Conservation (phyloP, 192 early-diverging fungal species). For the Coemansia sp. region DNA sequence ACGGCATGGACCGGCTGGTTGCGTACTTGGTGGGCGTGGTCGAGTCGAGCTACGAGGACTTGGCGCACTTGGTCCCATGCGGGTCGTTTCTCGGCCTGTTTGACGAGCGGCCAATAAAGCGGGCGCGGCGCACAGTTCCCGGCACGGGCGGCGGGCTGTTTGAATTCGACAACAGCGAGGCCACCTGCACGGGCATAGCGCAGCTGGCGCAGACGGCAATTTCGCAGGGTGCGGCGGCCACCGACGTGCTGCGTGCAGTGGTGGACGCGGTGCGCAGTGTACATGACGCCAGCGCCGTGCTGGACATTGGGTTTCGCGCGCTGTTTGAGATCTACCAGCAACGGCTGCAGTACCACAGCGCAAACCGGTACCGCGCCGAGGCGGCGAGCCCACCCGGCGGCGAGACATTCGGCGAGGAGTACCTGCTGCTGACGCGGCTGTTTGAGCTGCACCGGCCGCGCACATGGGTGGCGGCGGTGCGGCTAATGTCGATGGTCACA, state of each 20-base stretch:
- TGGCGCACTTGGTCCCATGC: slow-evolving; percentile 44
- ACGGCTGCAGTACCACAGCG: slow-evolving; percentile 42
- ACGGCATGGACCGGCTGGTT: slow-evolving; percentile 31
- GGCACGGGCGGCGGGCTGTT: slow-evolving; percentile 2
- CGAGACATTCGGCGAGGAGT: slow-evolving; percentile 43
- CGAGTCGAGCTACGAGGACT: slow-evolving; percentile 48
- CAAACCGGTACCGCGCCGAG: slow-evolving; percentile 27
- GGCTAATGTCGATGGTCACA: slow-evolving; percentile 45
- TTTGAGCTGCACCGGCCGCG: slow-evolving; percentile 46
- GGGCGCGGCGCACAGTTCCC: slow-evolving; percentile 8
- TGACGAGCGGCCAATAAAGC: slow-evolving; percentile 49
- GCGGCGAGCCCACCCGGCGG: background rate
- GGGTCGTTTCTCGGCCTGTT: slow-evolving; percentile 49
- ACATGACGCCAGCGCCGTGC: slow-evolving; percentile 42
- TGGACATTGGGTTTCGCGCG: slow-evolving; percentile 47
- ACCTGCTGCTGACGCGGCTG: slow-evolving; percentile 32
- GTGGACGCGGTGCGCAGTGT: slow-evolving; percentile 41
- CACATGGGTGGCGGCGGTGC: slow-evolving; percentile 46
- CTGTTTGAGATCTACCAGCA: slow-evolving; percentile 41
- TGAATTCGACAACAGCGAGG: slow-evolving; percentile 49
- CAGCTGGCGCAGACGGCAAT: slow-evolving; percentile 29
- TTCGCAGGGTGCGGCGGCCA: slow-evolving; percentile 2
- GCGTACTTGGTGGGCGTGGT: slow-evolving; percentile 34
- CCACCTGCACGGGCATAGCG: slow-evolving; percentile 21
- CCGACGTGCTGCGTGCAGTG: slow-evolving; percentile 31